Evolutionary conservation across 768 basidiomycete genomes (phyloP).

Genomic region (Trametes sanguinea): DNA sequence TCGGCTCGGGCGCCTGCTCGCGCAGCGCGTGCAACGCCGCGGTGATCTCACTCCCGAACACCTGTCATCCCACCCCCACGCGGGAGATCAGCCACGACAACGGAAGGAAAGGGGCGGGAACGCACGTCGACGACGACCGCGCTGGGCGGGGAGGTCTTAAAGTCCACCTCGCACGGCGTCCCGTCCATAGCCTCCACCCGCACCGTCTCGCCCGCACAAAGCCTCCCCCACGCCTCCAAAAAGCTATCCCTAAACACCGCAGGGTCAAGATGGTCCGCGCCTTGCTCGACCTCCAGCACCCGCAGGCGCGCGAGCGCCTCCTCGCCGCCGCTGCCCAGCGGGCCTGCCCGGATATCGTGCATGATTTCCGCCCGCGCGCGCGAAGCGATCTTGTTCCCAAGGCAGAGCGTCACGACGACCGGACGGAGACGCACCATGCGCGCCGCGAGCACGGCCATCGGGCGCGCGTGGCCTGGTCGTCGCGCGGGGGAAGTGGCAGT

Average conservation of each 20-base stretch:
- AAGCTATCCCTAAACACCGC: not conserved
- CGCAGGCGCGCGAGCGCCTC: no score
- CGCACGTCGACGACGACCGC: conserved; percentile 6
- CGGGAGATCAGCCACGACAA: no score
- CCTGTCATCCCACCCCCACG: not conserved
- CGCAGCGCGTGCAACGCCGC: not conserved
- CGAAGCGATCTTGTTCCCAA: no score
- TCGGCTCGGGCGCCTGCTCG: not conserved
- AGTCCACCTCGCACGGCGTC: no score
- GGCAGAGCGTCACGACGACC: no score
- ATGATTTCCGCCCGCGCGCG: no score
- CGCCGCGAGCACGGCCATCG: no score
- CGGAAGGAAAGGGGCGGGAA: not conserved
- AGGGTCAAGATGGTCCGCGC: not conserved
- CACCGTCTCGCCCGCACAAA: not conserved
- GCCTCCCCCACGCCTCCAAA: not conserved
- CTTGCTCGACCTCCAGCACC: not conserved
- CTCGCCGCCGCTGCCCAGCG: no score
- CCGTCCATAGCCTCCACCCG: not conserved
- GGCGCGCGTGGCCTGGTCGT: no score
- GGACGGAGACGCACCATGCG: no score
- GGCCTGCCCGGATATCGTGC: no score
- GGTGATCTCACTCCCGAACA: not conserved
- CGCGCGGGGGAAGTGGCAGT: no score
- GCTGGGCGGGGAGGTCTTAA: not conserved